Percentiles rank a stretch among this genome's conserved stretches.
Evolutionary conservation across 2,329 filamentous ascomycete genomes (phyloP).

Genomic region (Fusarium fujikuroi): DNA sequence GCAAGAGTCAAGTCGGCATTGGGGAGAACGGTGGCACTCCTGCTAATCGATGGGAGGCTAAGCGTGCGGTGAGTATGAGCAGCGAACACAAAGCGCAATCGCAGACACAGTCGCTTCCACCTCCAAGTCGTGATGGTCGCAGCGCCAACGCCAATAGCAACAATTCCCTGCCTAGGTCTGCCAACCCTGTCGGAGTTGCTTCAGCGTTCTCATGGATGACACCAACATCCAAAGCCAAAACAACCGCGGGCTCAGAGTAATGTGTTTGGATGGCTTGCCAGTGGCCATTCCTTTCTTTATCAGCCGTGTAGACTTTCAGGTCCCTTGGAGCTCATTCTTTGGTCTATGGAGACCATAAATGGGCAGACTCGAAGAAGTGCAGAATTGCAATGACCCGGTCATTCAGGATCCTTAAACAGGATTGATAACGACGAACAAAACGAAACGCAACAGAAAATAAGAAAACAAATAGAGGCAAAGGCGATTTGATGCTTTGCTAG

Average conservation of each 20-base stretch:
- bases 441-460: background rate
- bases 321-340: background rate
- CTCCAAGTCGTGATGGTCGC: conserved; percentile 50
- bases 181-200: conserved; percentile 90
- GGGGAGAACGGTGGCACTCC: conserved; percentile 44
- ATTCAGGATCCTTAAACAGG: background rate
- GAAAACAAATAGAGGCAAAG: conserved; percentile 5
- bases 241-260: conserved; percentile 47
- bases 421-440: conserved; percentile 26
- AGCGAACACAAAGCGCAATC: conserved; percentile 50
- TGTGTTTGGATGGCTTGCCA: background rate
- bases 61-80: conserved; percentile 59
- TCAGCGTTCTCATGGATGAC: conserved; percentile 96
- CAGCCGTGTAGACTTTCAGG: conserved; percentile 1
- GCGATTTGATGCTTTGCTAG: background rate
- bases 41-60: conserved; percentile 63
- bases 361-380: conserved; percentile 28
- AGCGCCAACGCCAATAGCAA: conserved; percentile 53
- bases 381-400: conserved; percentile 32
- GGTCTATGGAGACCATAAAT: background rate
- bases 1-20: conserved; percentile 62
- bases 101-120: conserved; percentile 43
- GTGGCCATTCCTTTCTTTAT: conserved; percentile 2
- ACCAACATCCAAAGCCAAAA: conserved; percentile 52
- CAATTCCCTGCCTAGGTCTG: conserved; percentile 63